Percentiles rank a stretch among this genome's conserved stretches.
Evolutionary conservation across 805 yeast genomes (phyloP).

Genomic region (Starmera caribaea): DNA sequence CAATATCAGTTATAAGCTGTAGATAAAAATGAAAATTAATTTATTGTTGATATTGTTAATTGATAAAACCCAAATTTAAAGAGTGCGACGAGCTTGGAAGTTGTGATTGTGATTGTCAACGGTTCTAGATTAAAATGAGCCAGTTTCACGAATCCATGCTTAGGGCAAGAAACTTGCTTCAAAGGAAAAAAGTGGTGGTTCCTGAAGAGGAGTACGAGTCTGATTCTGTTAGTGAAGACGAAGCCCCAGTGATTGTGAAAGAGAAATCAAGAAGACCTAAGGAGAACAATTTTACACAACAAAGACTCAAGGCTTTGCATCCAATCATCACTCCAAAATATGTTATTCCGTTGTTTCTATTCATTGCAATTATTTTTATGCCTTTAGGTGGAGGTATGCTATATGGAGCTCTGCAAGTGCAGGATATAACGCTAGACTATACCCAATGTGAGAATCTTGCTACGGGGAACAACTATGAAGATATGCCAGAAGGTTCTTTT

Average conservation of each 20-base stretch:
- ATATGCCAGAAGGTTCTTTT: constrained; percentile 50
- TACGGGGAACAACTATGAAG: constrained; percentile 29
- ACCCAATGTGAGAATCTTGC: constrained; percentile 56
- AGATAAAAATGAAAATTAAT: too few species aligned
- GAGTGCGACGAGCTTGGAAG: too few species aligned
- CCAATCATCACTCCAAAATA: constrained; percentile 89
- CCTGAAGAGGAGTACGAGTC: constrained; percentile 22
- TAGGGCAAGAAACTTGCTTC: constrained; percentile 18
- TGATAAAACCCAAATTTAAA: too few species aligned
- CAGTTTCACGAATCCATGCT: constrained; percentile 3
- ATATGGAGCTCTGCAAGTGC: constrained; percentile 59
- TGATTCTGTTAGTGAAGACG: constrained; percentile 38
- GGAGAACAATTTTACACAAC: constrained; percentile 69
- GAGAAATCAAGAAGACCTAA: constrained; percentile 55
- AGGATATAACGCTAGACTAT: constrained; percentile 66
- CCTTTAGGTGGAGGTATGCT: constrained; percentile 85
- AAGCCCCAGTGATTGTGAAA: constrained; percentile 23
- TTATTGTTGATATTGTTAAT: too few species aligned
- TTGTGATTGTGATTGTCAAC: too few species aligned
- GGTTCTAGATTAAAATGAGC: too few species aligned
- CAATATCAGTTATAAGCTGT: too few species aligned
- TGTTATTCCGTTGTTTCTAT: constrained; percentile 70
- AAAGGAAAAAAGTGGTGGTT: constrained; percentile 7
- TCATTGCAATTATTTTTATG: constrained; percentile 71
- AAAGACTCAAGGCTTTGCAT: constrained; percentile 43